These are phyloP conservation scores for Phytopythium oedochilum DNA, from an alignment of 352 stramenopile species.

Conservation along the genomic window DNA sequence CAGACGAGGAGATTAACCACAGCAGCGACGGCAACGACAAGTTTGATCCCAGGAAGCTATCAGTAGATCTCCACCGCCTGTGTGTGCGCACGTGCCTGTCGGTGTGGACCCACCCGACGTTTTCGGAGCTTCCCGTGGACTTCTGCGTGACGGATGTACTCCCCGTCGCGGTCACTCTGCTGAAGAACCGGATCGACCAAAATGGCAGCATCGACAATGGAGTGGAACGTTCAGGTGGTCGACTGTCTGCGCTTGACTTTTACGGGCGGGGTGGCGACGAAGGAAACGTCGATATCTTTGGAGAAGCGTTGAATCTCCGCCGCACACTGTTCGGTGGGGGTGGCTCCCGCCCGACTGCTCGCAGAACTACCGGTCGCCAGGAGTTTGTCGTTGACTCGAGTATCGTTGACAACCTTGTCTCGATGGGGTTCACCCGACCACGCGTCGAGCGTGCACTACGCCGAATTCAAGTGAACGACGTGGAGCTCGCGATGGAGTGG, in stretches of 20 bases:
- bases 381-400: conserved; percentile 88
- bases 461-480: conserved; percentile 84
- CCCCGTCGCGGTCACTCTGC: conserved; percentile 59
- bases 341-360: conserved; percentile 6
- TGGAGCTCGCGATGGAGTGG: conserved; percentile 97
- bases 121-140: conserved; percentile 35
- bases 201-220: conserved; percentile 18
- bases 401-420: conserved; percentile 89
- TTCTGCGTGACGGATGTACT: conserved; percentile 59
- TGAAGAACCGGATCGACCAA: conserved; percentile 70
- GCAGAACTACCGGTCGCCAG: conserved; percentile 21
- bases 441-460: conserved; percentile 90
- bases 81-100: conserved; percentile 49
- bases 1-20: conserved; percentile 33
- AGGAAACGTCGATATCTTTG: neutral
- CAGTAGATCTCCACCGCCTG: conserved; percentile 54
- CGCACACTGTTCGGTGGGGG: conserved; percentile 43
- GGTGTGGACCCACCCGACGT: conserved; percentile 56
- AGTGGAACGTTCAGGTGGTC: conserved; percentile 24
- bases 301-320: conserved; percentile 37
- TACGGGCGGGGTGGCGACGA: neutral
- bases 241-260: conserved; percentile 26
- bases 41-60: conserved; percentile 53
- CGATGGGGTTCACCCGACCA: conserved; percentile 93
- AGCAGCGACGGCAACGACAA: conserved; percentile 6